phyloP scores from a whole-genome alignment of 495 filamentous ascomycete genomes.

The Trichocladium uniseriatum region DNA sequence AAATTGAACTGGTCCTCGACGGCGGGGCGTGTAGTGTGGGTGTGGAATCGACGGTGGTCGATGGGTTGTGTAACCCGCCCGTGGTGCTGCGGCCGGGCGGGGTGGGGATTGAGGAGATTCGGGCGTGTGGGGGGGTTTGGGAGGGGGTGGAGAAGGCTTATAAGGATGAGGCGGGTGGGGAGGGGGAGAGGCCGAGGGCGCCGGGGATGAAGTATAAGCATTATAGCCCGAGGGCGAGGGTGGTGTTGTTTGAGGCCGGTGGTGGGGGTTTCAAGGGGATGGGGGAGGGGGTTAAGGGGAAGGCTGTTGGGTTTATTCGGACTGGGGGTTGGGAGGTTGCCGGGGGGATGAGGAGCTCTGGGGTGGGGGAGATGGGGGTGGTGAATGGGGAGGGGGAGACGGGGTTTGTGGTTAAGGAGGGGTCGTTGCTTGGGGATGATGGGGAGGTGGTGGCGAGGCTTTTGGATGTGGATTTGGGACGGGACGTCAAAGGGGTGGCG shows the following conservation, averaged over 20 bases:
- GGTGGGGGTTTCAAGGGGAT: conserved; percentile 11
- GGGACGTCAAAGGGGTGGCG: conserved; percentile 61
- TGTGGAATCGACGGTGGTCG: conserved; percentile 94
- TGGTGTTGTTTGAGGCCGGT: conserved; percentile 67
- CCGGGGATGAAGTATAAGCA: conserved; percentile 99
- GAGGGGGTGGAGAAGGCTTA: conserved; percentile 66
- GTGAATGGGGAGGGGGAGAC: conserved; percentile 11
- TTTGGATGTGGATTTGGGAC: conserved; percentile 57
- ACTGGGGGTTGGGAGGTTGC: conserved; percentile 34
- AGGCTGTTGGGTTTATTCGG: conserved; percentile 34
- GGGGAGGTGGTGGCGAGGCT: conserved; percentile 28
- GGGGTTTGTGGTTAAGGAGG: conserved; percentile 26
- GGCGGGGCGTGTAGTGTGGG: conserved; percentile 79
- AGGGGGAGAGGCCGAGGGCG: conserved; percentile 55
- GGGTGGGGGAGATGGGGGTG: conserved; percentile 16
- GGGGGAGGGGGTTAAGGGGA: conserved; percentile 4
- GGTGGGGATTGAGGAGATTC: conserved; percentile 75
- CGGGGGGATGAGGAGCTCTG: conserved; percentile 20
- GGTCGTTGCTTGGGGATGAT: conserved; percentile 20
- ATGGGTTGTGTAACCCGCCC: conserved; percentile 73
- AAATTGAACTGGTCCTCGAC: conserved; percentile 85
- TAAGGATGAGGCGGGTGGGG: conserved; percentile 49
- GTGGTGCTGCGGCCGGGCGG: conserved; percentile 81
- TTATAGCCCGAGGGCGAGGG: conserved; percentile 84
- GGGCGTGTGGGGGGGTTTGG: conserved; percentile 69